Base-by-base conservation (phyloP, 345 rosid genomes). In the Geranium brycei region DNA sequence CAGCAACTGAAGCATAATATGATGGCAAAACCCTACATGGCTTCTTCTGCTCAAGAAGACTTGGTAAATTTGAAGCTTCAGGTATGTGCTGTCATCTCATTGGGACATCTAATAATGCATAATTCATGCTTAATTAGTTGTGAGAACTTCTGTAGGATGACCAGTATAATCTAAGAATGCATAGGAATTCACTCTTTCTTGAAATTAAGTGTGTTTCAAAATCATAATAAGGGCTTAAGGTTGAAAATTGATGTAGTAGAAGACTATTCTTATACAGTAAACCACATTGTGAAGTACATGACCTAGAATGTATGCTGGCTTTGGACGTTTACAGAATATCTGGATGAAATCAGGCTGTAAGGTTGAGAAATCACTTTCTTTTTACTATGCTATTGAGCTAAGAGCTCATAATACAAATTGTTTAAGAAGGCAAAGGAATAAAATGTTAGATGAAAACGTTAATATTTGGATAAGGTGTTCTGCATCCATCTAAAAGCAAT, bases 51-150 rank as follows among this genome's bases (percentile, higher is more conserved):
- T 70, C 78, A 79, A 68, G 91, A 82, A 64, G 86, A 86, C 77
- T 69, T 83, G 66, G 85, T 80, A 51, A 82, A 76, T 73, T 66
- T 83, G 76, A 86, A 83, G 83, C 84, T 80, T 71, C 87, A 83
- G 87, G 91, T 86, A 70, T 72, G 78, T 73, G 65, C 62, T 68
- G 6, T 58, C 66, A 61, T 19, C 16, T 16, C 12, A 41, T 19
- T 23, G 31, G 19, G 31, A 31, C 56, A 61, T 68, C 10, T 61
- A 19, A 57, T 23, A 17, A 19, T 59, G 10, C n/a, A 31, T n/a
- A 51, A 30, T 31, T 56, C 19, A 68, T 68, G 69, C 61, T 56
- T 57, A 19, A 17, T 53, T 62, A 3, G 53, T 11, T 47, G 13
- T 13, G 3, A 47, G 53, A 13, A 47, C 53, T 47, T 47, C 15